Base-by-base conservation (phyloP, 345 rosid species). In the Sonneratia caseolaris region DNA sequence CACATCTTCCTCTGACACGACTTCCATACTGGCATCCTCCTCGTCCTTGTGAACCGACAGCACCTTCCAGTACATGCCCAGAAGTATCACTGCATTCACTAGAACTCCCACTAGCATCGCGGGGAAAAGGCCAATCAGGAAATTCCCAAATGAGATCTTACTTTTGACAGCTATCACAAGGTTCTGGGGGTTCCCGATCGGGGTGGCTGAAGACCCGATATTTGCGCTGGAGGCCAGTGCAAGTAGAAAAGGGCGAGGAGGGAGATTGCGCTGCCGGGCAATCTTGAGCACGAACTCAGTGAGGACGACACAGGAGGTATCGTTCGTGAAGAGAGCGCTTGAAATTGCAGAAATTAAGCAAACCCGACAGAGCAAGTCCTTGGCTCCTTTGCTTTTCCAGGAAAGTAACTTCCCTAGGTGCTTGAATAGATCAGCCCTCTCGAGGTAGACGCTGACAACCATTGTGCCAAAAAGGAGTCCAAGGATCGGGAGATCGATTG, bases 171-270 rank as follows among this genome's bases (percentile, higher is more conserved):
- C 97, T 22, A 94, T 90, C 14, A 91, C 96, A 69, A 94, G 82
- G 75, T 91, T 91, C 69, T 94, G 98, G 2, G 97, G 98, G 59
- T 91, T 94, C 40, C 98, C 97, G 69, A 91, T 94, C 0, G 96
- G 93, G 71, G 97, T 90, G 0, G 89, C 91, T 0, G 98, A 77
- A 7, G 97, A 94, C 1, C 98, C 97, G 0, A 90, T 90, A 70
- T 94, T 94, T 0, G 97, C 90, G 75, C 97, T 88, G 0, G 96
- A 85, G 56, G 96, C 98, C 40, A 90, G 84, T 21, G 97, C 98
- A 0, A 94, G 84, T 45, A 94, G 37, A 49, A 90, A 90, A 0
- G 98, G 97, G 32, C 84, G 89, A 15, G 96, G 96, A 0, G 95
- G 95, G 10, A 91, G 87, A 72, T 88, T 88, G 72, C 86, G 93